These are phyloP conservation scores for Scleroderma citrinum DNA, from an alignment of 768 basidiomycete genomes.

Conservation along the genomic window DNA sequence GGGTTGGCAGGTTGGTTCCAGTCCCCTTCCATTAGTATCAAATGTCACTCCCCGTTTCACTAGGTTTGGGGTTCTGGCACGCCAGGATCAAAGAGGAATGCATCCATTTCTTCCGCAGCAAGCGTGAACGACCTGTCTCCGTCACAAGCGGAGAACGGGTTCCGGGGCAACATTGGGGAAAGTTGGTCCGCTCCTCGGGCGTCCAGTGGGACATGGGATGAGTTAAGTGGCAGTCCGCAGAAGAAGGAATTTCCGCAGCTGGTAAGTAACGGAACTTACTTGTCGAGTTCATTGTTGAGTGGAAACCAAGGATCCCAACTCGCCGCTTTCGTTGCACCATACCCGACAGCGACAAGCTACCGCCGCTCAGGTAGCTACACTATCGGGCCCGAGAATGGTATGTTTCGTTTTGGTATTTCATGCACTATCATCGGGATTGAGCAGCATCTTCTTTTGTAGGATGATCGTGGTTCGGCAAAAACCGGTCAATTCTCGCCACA, in stretches of 20 bases:
- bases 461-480: conserved; percentile 43
- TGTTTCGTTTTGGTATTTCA: conserved; percentile 9
- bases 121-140: conserved; percentile 46
- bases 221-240: conserved; percentile 41
- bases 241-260: conserved; percentile 45
- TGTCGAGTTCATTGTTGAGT: conserved; percentile 8
- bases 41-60: conserved; percentile 5
- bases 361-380: conserved; percentile 30
- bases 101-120: conserved; percentile 55
- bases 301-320: conserved; percentile 33
- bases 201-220: conserved; percentile 57
- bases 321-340: conserved; percentile 40
- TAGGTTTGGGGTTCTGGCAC: conserved; percentile 57
- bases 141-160: conserved; percentile 40
- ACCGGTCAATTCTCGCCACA: conserved; percentile 49
- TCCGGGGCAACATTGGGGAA: conserved; percentile 43
- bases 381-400: conserved; percentile 39
- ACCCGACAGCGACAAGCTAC: conserved; percentile 42
- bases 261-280: conserved; percentile 31
- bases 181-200: conserved; percentile 48
- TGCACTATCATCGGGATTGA: conserved; percentile 14
- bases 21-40: conserved; percentile 3
- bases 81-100: conserved; percentile 48
- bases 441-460: conserved; percentile 28
- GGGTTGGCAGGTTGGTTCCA: conserved; percentile 59